Base-by-base conservation (phyloP, 257 asterid species). In the Ballota nigra region DNA sequence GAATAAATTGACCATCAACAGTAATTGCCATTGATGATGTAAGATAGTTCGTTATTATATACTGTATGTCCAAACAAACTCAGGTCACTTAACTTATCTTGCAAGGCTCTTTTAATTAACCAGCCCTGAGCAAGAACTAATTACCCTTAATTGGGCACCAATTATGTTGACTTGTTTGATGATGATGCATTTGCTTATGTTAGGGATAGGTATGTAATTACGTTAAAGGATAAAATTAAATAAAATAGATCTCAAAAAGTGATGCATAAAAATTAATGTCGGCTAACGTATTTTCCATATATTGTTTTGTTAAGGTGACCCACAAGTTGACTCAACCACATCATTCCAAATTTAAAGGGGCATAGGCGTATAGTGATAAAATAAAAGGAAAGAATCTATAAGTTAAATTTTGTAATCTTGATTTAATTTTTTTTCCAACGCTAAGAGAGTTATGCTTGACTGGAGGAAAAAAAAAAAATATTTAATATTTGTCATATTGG, bases 151-250 rank as follows among this genome's bases (percentile, higher is more conserved):
- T 26, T 22, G 62, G 53, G 75, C 55, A 69, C 83, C 79, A 73
- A 74, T 74, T 56, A 41, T 79, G 28, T 60, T 80, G 78, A 71
- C 76, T 31, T 45, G 61, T 53, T 5, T 18, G 69, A 31, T 73
- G 79, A 63, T 78, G 75, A 76, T 76, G 75, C 22, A 68, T 49
- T 75, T 23, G 79, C 75, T 60, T 68, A 68, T 36, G 76, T 66
- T 72, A 61, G 63, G 61, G 58, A 69, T 69, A 52, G 64, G 57
- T 55, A 65, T 57, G 56, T 26, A 20, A 20, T 2, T 57, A 16
- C 9, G 5, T 52, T 74, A 65, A 64, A 6, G 62, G 38, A 33
- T 61, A 62, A 55, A 36, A 8, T 28, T 19, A 19, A 8, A 22
- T 31, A 19, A 24, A 41, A 70, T 9, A 12, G 3, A n/a, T 62